A percentile compares a stretch with the other conserved stretches of the same genome.
Conservation (phyloP, 371 early-diverging fungal genomes). For the Mortierella polycephala region DNA sequence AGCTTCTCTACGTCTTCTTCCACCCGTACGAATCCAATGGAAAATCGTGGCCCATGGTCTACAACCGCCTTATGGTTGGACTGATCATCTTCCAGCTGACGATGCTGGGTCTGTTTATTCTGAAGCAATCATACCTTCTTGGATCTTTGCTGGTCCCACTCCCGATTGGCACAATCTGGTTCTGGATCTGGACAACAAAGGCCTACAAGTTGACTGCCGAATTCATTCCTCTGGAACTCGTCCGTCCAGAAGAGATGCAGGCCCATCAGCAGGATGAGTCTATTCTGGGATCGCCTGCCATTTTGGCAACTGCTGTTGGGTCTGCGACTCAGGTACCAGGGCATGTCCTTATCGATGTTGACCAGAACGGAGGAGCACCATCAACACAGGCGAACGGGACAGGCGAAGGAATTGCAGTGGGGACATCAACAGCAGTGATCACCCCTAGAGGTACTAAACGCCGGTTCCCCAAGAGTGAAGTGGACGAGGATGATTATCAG, state of each 20-base stretch:
- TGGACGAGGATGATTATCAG: slow-evolving; percentile 80
- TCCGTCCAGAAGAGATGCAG: slow-evolving; percentile 20
- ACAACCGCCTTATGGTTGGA: slow-evolving; percentile 81
- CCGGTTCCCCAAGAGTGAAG: slow-evolving; percentile 27
- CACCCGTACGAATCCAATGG: slow-evolving; percentile 88
- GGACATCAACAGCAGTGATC: slow-evolving; percentile 12
- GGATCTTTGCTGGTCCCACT: slow-evolving; percentile 62
- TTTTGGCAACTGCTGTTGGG: slow-evolving; percentile 6
- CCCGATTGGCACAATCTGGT: slow-evolving; percentile 62
- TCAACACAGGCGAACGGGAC: slow-evolving; percentile 1
- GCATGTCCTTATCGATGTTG: slow-evolving; percentile 19
- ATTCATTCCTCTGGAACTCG: slow-evolving; percentile 56
- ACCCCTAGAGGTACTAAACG: slow-evolving; percentile 37
- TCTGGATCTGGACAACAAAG: slow-evolving; percentile 65
- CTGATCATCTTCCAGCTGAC: slow-evolving; percentile 88
- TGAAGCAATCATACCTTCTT: slow-evolving; percentile 65
- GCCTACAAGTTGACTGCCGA: slow-evolving; percentile 67
- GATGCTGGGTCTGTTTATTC: slow-evolving; percentile 79
- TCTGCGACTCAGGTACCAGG: slow-evolving; percentile 18
- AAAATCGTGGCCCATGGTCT: slow-evolving; percentile 77
- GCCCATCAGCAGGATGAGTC: neutral
- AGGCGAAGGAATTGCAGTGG: slow-evolving; percentile 55
- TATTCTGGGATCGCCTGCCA: neutral
- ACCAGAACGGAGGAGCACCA: neutral
- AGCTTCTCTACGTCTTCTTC: slow-evolving; percentile 86